These are phyloP conservation scores for Endoconidiophora laricicola DNA, from an alignment of 2,329 filamentous ascomycete genomes.

Conservation along the genomic window DNA sequence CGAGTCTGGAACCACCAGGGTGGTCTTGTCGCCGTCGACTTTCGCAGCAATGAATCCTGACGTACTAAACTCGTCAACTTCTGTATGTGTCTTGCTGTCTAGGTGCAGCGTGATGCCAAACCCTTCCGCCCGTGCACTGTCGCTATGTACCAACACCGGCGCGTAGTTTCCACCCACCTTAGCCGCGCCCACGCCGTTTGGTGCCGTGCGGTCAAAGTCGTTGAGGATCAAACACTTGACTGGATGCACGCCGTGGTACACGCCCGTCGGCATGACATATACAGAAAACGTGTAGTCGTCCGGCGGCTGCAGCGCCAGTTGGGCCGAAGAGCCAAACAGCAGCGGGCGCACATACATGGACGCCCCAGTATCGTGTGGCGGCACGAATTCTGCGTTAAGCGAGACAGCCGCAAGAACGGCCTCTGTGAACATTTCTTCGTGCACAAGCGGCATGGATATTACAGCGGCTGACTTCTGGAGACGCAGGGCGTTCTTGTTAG, in stretches of 20 bases:
- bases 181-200: constrained; percentile 75
- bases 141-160: constrained; percentile 75
- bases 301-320: constrained; percentile 70
- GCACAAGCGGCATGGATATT: constrained; percentile 69
- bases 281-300: constrained; percentile 88
- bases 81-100: constrained; percentile 66
- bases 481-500: constrained; percentile 65
- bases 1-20: constrained; percentile 61
- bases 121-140: constrained; percentile 59
- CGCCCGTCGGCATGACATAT: constrained; percentile 79
- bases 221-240: constrained; percentile 82
- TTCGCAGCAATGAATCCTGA: constrained; percentile 78
- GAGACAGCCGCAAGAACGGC: constrained; percentile 68
- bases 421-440: constrained; percentile 56
- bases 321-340: constrained; percentile 72
- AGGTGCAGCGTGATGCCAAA: constrained; percentile 92
- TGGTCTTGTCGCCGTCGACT: constrained; percentile 39
- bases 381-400: constrained; percentile 80
- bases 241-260: constrained; percentile 80
- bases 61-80: constrained; percentile 92
- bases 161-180: constrained; percentile 96
- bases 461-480: constrained; percentile 73
- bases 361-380: constrained; percentile 73
- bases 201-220: constrained; percentile 86
- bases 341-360: constrained; percentile 87